A percentile compares a stretch with the other conserved stretches of the same genome.
Conservation (phyloP, 2,329 filamentous ascomycete genomes). For the Pseudocercospora cruenta region DNA sequence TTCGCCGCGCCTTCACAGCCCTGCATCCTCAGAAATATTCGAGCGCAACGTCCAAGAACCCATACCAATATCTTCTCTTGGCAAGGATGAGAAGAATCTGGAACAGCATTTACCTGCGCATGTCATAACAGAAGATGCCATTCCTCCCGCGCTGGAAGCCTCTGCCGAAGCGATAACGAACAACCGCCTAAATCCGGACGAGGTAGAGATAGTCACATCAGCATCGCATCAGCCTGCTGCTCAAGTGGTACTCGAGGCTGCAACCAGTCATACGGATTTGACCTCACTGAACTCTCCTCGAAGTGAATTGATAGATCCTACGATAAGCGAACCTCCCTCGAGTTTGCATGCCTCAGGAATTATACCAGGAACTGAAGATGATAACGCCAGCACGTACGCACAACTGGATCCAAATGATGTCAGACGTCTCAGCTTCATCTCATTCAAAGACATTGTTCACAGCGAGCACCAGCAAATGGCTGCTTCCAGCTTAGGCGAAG, state of each 20-base stretch:
- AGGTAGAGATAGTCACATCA: constrained; percentile 91
- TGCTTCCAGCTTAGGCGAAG: constrained; percentile 46
- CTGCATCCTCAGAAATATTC: constrained; percentile 79
- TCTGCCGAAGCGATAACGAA: constrained; percentile 92
- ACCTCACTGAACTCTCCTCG: constrained; percentile 29
- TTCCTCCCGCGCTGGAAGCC: constrained; percentile 87
- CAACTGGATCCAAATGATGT: constrained; percentile 77
- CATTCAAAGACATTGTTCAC: constrained; percentile 93
- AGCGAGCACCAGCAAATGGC: constrained; percentile 63
- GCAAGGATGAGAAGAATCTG: constrained; percentile 41
- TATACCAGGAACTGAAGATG: constrained; percentile 63
- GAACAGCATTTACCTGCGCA: constrained; percentile 83
- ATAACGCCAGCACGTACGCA: constrained; percentile 74
- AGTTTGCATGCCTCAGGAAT: constrained; percentile 83
- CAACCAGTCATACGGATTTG: constrained; percentile 35
- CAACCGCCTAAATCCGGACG: constrained; percentile 78
- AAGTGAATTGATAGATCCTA: constrained; percentile 4
- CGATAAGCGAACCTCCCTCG: constrained; percentile 57
- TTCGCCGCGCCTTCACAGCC: constrained; percentile 76
- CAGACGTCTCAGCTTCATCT: constrained; percentile 88
- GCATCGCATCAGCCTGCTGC: constrained; percentile 78
- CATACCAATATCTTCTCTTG: constrained; percentile 43
- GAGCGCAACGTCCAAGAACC: constrained; percentile 89
- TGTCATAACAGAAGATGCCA: constrained; percentile 91
- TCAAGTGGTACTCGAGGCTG: constrained; percentile 58